Evolutionary conservation across 441 rosid genomes (phyloP).

Genomic region (Croton setiger): DNA sequence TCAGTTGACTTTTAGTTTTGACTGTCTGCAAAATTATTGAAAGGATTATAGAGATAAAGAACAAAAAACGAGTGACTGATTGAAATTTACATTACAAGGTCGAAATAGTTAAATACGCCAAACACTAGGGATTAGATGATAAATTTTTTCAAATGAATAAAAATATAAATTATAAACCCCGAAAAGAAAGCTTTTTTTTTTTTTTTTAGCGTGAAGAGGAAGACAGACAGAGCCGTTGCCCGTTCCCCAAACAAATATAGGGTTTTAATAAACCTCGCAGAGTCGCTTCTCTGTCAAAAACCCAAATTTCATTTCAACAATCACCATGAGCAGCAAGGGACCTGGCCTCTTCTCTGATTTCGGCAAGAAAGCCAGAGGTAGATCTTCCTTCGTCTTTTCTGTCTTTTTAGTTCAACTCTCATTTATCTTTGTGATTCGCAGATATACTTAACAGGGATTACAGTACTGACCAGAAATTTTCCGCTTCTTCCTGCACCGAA

Average conservation of each 20-base stretch:
- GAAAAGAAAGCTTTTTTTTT: no score
- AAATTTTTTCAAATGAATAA: no score
- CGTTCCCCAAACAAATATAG: neutral
- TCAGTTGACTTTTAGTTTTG: no score
- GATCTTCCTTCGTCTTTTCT: neutral
- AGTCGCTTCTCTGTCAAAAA: neutral
- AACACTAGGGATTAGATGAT: no score
- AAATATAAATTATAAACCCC: no score
- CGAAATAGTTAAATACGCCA: no score
- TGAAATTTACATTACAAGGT: no score
- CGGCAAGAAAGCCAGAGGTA: constrained; percentile 39
- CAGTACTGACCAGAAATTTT: constrained; percentile 29
- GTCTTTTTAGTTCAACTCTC: neutral
- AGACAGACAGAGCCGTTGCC: neutral
- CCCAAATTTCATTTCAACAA: neutral
- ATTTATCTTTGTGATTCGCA: constrained; percentile 11
- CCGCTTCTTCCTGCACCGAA: constrained; percentile 23
- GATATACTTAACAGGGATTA: constrained; percentile 41
- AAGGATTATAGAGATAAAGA: no score
- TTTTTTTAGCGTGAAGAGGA: neutral
- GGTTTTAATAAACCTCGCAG: constrained; percentile 3
- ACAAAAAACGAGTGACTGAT: no score
- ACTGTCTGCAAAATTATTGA: no score
- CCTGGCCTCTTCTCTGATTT: constrained; percentile 40
- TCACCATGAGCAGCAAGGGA: constrained; percentile 23